These are phyloP conservation scores for Fusarium pseudograminearum DNA, from an alignment of 2,329 filamentous ascomycete genomes.

Conservation along the genomic window DNA sequence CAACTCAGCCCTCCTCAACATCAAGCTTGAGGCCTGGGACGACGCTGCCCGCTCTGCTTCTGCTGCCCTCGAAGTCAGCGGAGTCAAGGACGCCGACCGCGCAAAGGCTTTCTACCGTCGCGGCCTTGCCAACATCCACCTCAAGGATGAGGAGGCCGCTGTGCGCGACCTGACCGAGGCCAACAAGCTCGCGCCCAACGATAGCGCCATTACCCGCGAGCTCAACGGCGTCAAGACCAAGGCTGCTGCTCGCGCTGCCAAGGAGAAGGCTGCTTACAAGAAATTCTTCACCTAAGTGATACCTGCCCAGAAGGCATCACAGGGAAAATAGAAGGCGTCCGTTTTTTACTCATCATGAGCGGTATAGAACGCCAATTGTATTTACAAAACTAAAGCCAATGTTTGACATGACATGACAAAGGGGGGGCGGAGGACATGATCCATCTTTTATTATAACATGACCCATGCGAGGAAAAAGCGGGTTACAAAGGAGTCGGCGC, in stretches of 20 bases:
- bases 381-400: conserved; percentile 30
- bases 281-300: conserved; percentile 79
- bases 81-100: conserved; percentile 78
- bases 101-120: conserved; percentile 91
- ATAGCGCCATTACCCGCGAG: conserved; percentile 81
- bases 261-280: conserved; percentile 92
- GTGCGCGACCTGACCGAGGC: conserved; percentile 81
- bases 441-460: conserved; percentile 41
- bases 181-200: conserved; percentile 77
- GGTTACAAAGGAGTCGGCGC: conserved; percentile 47
- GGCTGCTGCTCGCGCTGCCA: conserved; percentile 78
- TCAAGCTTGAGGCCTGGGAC: conserved; percentile 79
- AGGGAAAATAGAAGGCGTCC: conserved; percentile 14
- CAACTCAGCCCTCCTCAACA: conserved; percentile 87
- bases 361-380: conserved; percentile 29
- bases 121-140: conserved; percentile 77
- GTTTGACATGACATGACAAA: conserved; percentile 11
- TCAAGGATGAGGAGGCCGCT: conserved; percentile 88
- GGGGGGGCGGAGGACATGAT: conserved; percentile 32
- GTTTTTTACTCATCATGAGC: conserved; percentile 19
- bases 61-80: conserved; percentile 76
- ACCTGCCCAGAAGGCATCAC: not conserved
- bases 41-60: conserved; percentile 78
- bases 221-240: conserved; percentile 82
- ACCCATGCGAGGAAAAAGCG: conserved; percentile 44